Evolutionary conservation across 2,329 filamentous ascomycete genomes (phyloP).

Genomic region (Tolypocladium tundrense): DNA sequence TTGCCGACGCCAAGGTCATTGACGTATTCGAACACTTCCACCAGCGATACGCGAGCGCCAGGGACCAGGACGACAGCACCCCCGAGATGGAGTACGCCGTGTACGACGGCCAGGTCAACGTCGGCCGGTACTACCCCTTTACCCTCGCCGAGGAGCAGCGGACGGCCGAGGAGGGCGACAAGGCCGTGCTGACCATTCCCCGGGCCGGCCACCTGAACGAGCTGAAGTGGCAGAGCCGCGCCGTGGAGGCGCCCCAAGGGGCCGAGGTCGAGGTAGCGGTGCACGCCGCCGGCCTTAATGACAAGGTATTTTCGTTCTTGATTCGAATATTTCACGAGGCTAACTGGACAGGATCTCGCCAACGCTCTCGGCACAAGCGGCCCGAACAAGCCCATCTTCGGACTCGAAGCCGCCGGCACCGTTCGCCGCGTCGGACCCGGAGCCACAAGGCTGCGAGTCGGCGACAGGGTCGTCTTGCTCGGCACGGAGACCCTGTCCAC

Average conservation of each 20-base stretch:
- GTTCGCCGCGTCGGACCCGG: neutral
- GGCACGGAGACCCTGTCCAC: neutral
- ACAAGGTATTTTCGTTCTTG: neutral
- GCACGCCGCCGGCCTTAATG: constrained; percentile 24
- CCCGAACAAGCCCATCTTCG: neutral
- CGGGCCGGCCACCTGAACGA: neutral
- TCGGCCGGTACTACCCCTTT: too few relatives aligned
- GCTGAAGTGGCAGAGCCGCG: neutral
- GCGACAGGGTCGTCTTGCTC: neutral
- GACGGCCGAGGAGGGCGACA: too few relatives aligned
- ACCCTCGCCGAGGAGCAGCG: too few relatives aligned
- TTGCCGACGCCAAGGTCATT: too few relatives aligned
- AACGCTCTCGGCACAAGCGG: neutral
- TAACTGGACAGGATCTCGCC: neutral
- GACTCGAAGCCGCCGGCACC: neutral
- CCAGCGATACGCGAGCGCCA: too few relatives aligned
- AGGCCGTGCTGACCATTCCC: too few relatives aligned
- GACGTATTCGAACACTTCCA: too few relatives aligned
- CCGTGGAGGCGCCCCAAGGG: neutral
- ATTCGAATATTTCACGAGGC: too few relatives aligned
- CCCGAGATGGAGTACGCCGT: too few relatives aligned
- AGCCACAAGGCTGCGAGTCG: neutral
- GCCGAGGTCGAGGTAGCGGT: constrained; percentile 23
- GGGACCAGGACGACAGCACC: too few relatives aligned
- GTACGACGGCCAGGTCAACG: too few relatives aligned